A percentile compares a stretch with the other conserved stretches of the same genome.
phyloP scores from a whole-genome alignment of 2,329 filamentous ascomycete genomes.

The Xylaria sp. region DNA sequence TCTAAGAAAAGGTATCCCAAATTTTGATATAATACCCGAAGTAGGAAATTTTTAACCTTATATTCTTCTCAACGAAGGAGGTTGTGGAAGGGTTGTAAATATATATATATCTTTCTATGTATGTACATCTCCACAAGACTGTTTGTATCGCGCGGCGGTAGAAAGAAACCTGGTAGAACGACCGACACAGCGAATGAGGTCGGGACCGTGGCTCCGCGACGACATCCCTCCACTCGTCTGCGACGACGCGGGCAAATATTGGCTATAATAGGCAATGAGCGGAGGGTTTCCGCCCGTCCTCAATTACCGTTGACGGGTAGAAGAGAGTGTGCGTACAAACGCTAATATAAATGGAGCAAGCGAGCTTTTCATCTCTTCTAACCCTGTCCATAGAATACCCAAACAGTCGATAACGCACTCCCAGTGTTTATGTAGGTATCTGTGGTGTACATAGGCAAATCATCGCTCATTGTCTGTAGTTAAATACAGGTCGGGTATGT shows the following conservation, averaged over 20 bases:
- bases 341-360: not conserved
- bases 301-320: conserved; percentile 15
- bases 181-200: not conserved
- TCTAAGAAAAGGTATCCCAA: not conserved
- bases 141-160: too few relatives aligned
- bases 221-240: not conserved
- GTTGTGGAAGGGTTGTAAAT: not conserved
- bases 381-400: not conserved
- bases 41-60: too few relatives aligned
- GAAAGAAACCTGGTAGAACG: not conserved
- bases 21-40: too few relatives aligned
- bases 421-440: not conserved
- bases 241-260: not conserved
- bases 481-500: not conserved
- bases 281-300: conserved; percentile 40
- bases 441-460: not conserved
- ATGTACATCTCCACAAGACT: not conserved
- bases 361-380: not conserved
- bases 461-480: not conserved
- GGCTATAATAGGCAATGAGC: conserved; percentile 42
- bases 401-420: not conserved
- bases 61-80: not conserved
- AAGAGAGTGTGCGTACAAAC: not conserved
- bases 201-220: conserved; percentile 6
- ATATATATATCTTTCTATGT: not conserved